phyloP scores from a whole-genome alignment of 345 rosid species.

The Ailanthus altissimus region DNA sequence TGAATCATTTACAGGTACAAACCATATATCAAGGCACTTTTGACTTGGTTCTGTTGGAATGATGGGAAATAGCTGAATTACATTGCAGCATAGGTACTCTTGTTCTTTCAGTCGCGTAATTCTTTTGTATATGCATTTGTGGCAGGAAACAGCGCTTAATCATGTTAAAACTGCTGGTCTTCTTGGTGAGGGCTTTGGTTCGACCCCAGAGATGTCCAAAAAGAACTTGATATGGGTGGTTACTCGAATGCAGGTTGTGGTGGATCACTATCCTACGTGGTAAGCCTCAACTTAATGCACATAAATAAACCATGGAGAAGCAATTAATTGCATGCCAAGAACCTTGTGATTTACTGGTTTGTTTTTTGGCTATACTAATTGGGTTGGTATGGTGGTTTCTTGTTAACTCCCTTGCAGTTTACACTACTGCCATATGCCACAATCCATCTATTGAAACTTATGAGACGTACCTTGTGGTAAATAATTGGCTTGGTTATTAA shows the following conservation, averaged over 20 bases:
- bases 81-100: neutral
- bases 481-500: neutral
- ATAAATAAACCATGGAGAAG: neutral
- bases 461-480: neutral
- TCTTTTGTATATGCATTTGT: conserved; percentile 10
- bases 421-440: neutral
- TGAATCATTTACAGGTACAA: conserved; percentile 97
- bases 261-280: conserved; percentile 96
- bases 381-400: neutral
- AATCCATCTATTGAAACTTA: neutral
- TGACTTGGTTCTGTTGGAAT: neutral
- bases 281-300: conserved; percentile 34
- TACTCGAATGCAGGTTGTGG: conserved; percentile 85
- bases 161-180: conserved; percentile 86
- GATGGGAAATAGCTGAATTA: neutral
- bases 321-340: neutral
- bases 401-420: neutral
- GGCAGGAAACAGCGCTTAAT: conserved; percentile 95
- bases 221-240: conserved; percentile 97
- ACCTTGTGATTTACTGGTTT: neutral
- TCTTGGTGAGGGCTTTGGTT: conserved; percentile 92
- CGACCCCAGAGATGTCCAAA: conserved; percentile 96
- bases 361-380: neutral
- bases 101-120: conserved; percentile 3
- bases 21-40: neutral